A percentile compares a stretch with the other conserved stretches of the same genome.
These are phyloP conservation scores for Colletotrichum somersetense DNA, from an alignment of 2,329 filamentous ascomycete genomes.

Conservation along the genomic window DNA sequence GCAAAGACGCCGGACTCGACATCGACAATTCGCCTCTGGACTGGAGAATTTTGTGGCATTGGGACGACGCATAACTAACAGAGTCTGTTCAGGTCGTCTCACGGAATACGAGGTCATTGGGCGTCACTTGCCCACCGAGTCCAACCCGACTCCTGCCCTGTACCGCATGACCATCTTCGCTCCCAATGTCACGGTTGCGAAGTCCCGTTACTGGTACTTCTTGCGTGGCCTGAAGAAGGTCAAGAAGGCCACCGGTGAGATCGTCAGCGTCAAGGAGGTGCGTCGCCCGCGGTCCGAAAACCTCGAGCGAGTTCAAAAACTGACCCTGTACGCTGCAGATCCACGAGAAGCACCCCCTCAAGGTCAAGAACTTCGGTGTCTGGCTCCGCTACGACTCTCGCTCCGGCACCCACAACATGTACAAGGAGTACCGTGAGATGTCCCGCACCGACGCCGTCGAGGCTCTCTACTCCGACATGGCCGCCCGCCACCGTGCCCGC, in stretches of 20 bases:
- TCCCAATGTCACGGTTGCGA: conserved; percentile 96
- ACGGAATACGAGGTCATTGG: conserved; percentile 99
- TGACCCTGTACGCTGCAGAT: conserved; percentile 64
- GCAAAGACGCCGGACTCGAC: neutral
- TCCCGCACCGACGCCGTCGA: conserved; percentile 95
- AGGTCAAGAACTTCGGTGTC: conserved; percentile 99
- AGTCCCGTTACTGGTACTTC: conserved; percentile 99
- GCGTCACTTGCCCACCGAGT: conserved; percentile 97
- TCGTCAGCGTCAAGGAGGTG: conserved; percentile 96
- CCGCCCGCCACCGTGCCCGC: conserved; percentile 96
- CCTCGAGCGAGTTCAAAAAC: neutral
- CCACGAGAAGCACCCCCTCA: conserved; percentile 97
- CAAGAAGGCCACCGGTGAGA: conserved; percentile 99
- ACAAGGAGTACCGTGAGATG: conserved; percentile 99
- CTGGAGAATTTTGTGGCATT: neutral
- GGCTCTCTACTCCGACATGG: conserved; percentile 99
- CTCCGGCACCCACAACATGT: conserved; percentile 99
- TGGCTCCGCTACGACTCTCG: conserved; percentile 99
- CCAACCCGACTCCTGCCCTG: conserved; percentile 96
- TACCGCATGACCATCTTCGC: conserved; percentile 99
- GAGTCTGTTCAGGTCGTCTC: conserved; percentile 83
- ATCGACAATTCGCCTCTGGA: conserved; percentile 4
- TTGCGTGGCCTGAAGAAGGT: conserved; percentile 99
- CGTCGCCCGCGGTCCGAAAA: conserved; percentile 52
- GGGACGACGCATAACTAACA: conserved; percentile 48